Evolutionary conservation across 192 early-diverging fungal species (phyloP).

Genomic region (Fimicolochytrium jonesii): DNA sequence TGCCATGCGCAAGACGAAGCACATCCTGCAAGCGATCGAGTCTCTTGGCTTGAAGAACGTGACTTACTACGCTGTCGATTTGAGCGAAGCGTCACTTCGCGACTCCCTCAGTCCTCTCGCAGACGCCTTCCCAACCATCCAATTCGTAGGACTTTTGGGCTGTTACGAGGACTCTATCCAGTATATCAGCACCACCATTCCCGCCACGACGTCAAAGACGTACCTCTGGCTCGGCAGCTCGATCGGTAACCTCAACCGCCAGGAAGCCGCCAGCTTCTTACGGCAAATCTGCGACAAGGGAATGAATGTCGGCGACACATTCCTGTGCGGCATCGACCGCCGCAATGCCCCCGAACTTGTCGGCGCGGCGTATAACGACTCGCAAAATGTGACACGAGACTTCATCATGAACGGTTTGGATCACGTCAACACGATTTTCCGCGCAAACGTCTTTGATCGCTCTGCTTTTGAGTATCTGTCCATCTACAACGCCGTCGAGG

Average conservation of each 20-base stretch:
- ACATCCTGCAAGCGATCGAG: conserved; percentile 73
- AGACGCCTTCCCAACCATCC: conserved; percentile 56
- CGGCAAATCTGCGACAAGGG: conserved; percentile 47
- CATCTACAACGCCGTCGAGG: conserved; percentile 64
- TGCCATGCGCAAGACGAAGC: conserved; percentile 82
- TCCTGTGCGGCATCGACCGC: conserved; percentile 82
- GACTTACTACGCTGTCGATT: conserved; percentile 87
- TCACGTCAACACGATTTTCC: conserved; percentile 71
- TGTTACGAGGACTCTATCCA: conserved; percentile 82
- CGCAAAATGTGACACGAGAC: conserved; percentile 65
- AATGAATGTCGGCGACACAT: conserved; percentile 66
- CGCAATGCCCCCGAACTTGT: conserved; percentile 69
- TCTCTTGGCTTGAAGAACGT: conserved; percentile 48
- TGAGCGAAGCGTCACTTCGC: conserved; percentile 73
- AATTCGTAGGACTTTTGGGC: conserved; percentile 76
- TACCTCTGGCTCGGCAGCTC: conserved; percentile 89
- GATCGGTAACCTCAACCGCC: conserved; percentile 71
- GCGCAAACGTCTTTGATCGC: conserved; percentile 53
- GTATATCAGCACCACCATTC: conserved; percentile 46
- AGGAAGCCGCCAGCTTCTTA: conserved; percentile 68
- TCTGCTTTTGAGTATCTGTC: conserved; percentile 67
- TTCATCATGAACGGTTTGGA: conserved; percentile 84
- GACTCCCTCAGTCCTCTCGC: conserved; percentile 67
- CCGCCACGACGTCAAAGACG: conserved; percentile 57
- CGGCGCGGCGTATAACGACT: conserved; percentile 80